Percentiles rank a stretch among this genome's conserved stretches.
Evolutionary conservation across 345 rosid species (phyloP).

Genomic region (thale cress (Arabidopsis thaliana)): TAIR10.1 NC_003071.7:11114001-11114500

Average conservation of each 20-base stretch:
- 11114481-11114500: slow-evolving; percentile 7
- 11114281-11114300: background rate
- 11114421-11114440: background rate
- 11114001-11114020: slow-evolving; percentile 22
- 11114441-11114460: slow-evolving; percentile 5
- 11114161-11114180: background rate
- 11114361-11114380: slow-evolving; percentile 56
- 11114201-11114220: background rate
- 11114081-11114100: background rate
- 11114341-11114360: slow-evolving; percentile 58
- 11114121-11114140: background rate
- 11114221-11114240: background rate
- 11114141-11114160: background rate
- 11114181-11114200: slow-evolving; percentile 1
- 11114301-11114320: background rate
- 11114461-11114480: slow-evolving; percentile 20
- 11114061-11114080: background rate
- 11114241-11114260: background rate
- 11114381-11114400: slow-evolving; percentile 56
- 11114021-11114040: slow-evolving; percentile 25
- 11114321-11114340: background rate
- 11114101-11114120: background rate
- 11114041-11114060: background rate
- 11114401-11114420: background rate
- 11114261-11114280: background rate